phyloP scores from a whole-genome alignment of 1,284 basidiomycete species.

The Leucoagaricus sp. region DNA sequence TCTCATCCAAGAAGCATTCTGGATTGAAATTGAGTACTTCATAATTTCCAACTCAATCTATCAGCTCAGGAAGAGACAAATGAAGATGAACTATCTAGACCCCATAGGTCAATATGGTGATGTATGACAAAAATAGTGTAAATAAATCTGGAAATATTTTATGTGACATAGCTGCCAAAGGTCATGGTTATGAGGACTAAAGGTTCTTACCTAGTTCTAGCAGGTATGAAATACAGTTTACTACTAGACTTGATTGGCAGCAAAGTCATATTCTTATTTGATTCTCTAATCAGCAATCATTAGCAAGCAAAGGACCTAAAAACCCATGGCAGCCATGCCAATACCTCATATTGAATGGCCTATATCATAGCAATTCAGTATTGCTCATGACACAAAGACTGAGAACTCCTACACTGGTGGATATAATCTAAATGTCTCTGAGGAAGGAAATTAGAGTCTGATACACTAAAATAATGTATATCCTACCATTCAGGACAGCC shows the following conservation, averaged over 20 bases:
- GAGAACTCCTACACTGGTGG: constrained; percentile 39
- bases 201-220: constrained; percentile 25
- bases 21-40: constrained; percentile 44
- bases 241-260: constrained; percentile 25
- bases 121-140: constrained; percentile 39
- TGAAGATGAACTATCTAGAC: constrained; percentile 38
- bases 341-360: constrained; percentile 37
- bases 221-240: constrained; percentile 37
- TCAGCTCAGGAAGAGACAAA: background rate
- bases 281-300: too few species aligned
- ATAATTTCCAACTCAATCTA: constrained; percentile 25
- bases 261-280: too few species aligned
- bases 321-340: too few species aligned
- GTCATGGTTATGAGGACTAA: too few species aligned
- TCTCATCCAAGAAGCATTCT: constrained; percentile 40
- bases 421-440: constrained; percentile 45
- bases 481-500: constrained; percentile 41
- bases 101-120: constrained; percentile 43
- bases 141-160: constrained; percentile 23
- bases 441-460: background rate
- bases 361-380: too few species aligned
- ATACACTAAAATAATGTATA: too few species aligned
- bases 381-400: background rate
- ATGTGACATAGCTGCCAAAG: too few species aligned
- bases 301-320: too few species aligned